Base-by-base conservation (phyloP, 2,329 filamentous ascomycete species). In the Canariomyces notabilis region DNA sequence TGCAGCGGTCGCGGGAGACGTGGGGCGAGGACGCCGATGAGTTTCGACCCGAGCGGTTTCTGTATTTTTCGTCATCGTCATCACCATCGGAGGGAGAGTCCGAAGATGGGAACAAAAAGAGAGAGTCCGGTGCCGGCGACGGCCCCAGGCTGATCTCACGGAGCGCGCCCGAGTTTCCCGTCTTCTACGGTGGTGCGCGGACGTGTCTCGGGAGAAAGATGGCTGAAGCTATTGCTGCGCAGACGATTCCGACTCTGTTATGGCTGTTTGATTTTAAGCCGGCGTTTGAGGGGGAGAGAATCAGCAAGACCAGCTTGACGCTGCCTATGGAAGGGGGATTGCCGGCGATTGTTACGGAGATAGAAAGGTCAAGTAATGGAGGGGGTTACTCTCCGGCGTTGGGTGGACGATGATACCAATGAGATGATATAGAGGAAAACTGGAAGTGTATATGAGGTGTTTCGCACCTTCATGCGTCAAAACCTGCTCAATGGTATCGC, bases 141-240 rank as follows among this genome's bases (percentile, higher is more conserved):
- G 61, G 67, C 8, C 69, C 65, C 1, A 67, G 64, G 22, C 52
- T 75, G 3, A 58, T 75, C 14, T 62, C 57, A 22, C 75, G 71
- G 48, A 69, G 68, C 42, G 67, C 75, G 2, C 72, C 70, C 14
- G 80, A 82, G 60, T 84, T 76, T 53, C 79, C 77, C 1, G 80
- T 83, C 3, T 84, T 84, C 60, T 82, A 83, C 55, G 80, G 79
- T 15, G 80, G 80, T 0, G 67, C 76, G n/a, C 67, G 80, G 31
- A 70, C 70, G 2, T 84, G 80, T 50, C 62, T 84, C 29, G 80
- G 80, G 2, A 80, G 78, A 67, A 77, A 73, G 55, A 83, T 83
- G 80, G 80, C 81, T 3, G 79, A 83, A 62, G 53, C 72, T 5
- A 70, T 83, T 34, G 78, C 73, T 5, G 72, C 75, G 14, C 77